Conservation (phyloP, 192 early-diverging fungal genomes). For the Phlyctochytrium arcticum region DNA sequence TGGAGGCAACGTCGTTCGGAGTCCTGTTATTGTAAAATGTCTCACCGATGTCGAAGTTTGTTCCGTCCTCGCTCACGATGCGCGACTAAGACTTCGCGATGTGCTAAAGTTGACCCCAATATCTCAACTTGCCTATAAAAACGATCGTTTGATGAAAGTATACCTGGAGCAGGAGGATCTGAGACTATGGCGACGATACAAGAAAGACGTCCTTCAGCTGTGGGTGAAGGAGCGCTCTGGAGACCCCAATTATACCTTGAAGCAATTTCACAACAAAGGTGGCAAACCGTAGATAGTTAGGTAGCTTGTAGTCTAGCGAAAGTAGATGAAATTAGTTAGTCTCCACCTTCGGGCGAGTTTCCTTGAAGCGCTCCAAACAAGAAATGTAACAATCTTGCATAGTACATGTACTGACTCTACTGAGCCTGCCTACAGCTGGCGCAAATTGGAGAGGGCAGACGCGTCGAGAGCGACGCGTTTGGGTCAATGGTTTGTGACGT, state of each 20-base stretch:
- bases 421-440: no score
- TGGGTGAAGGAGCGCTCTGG: not conserved
- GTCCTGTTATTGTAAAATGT: conserved; percentile 23
- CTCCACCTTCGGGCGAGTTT: no score
- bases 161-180: not conserved
- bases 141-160: not conserved
- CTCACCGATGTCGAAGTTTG: conserved; percentile 18
- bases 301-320: no score
- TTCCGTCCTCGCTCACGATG: conserved; percentile 24
- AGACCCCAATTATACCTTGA: not conserved
- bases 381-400: no score
- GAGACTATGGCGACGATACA: not conserved
- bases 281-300: no score
- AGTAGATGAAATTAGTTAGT: no score
- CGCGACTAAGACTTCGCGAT: not conserved
- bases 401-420: no score
- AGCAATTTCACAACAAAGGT: not conserved
- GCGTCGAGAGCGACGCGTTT: no score
- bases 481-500: no score
- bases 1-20: not conserved
- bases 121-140: not conserved
- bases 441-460: no score
- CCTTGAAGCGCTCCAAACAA: no score
- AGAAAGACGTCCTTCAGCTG: not conserved
- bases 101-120: not conserved